A percentile compares a stretch with the other conserved stretches of the same genome.
Evolutionary conservation across 176 grass and related monocot genomes (phyloP).

Genomic region (Aegilops umbellulata): DNA sequence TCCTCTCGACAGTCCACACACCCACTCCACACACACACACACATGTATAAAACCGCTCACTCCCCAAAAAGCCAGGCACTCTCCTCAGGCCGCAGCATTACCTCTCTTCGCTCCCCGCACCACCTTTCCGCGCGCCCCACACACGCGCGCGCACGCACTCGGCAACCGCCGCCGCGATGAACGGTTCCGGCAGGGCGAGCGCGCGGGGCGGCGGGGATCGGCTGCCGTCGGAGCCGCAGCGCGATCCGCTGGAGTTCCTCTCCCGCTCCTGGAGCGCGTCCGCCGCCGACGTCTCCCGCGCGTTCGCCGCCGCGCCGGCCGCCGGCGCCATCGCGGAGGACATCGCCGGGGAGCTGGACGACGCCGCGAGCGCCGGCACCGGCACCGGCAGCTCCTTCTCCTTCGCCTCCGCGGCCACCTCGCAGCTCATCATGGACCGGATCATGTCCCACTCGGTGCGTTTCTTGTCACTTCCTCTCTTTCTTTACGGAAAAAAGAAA

Average conservation of each 20-base stretch:
- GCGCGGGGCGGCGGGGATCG: not conserved
- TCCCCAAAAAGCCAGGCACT: slow-evolving; percentile 20
- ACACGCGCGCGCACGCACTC: not conserved
- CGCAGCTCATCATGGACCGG: slow-evolving; percentile 85
- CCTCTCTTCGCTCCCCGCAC: not conserved
- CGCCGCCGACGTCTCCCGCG: slow-evolving; percentile 59
- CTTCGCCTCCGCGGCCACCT: slow-evolving; percentile 84
- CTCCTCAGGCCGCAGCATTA: not conserved
- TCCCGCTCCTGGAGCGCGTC: slow-evolving; percentile 90
- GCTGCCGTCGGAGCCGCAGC: slow-evolving; percentile 45
- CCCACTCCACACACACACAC: not conserved
- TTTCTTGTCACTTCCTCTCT: not conserved
- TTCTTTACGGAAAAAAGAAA: too few species aligned
- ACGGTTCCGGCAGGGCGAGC: not conserved
- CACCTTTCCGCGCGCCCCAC: slow-evolving; percentile 18
- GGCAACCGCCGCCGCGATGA: slow-evolving; percentile 21
- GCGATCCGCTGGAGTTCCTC: slow-evolving; percentile 83
- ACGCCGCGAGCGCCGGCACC: not conserved
- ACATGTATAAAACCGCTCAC: slow-evolving; percentile 44
- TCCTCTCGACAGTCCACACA: not conserved
- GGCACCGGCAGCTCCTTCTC: slow-evolving; percentile 77
- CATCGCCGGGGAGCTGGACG: slow-evolving; percentile 58
- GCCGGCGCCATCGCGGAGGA: slow-evolving; percentile 48
- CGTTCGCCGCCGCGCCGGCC: slow-evolving; percentile 7
- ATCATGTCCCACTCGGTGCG: slow-evolving; percentile 92